Evolutionary conservation across 2,329 filamentous ascomycete genomes (phyloP), one percentile per base, ranked within the genome.

Genomic region (Shiraia bambusicola): DNA sequence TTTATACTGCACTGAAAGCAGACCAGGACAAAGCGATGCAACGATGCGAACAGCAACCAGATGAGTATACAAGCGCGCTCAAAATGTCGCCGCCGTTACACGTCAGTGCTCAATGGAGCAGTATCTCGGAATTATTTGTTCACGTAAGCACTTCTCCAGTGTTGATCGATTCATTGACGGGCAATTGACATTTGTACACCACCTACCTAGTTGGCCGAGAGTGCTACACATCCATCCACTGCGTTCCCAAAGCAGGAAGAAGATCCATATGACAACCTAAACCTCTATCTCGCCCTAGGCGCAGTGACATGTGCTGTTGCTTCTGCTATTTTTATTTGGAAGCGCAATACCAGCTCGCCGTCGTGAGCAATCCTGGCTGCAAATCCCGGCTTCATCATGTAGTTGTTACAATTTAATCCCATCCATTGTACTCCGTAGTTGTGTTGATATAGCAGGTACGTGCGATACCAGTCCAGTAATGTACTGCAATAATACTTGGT

Each of bases 21-120:
- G 93, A 98, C 69, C 83, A 87, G 54, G 93, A 98, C 69, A 95
- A 95, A 69, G 94, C 92, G 3, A 96, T 90, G n/a, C 93, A 98
- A 71, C 81, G 93, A 45, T 87, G 87, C 46, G 89, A 95, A 50
- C 92, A 96, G 68, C 67, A 69, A 51, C 93, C 93, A 1, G 93
- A 98, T 64, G 85, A 90, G 50, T 96, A 96, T 70, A 94, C 91
- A 0, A 82, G 85, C 36, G 78, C 80, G 27, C 74, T 95, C 55
- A 91, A 88, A 65, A 95, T 97, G 87, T 84, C 87, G 40, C 84
- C 91, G 2, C 93, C 93, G 5, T 74, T 97, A 28, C 94, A 98
- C 71, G 93, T 96, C 38, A 95, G 89, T 61, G 90, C 93, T 22
- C 93, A 86, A 6, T 98, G 93, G 93, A 84, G 81, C 59, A 94